Percentiles rank a stretch among this genome's conserved stretches.
Evolutionary conservation across 2,329 filamentous ascomycete species (phyloP).

Genomic region (Nemania bipapillata): DNA sequence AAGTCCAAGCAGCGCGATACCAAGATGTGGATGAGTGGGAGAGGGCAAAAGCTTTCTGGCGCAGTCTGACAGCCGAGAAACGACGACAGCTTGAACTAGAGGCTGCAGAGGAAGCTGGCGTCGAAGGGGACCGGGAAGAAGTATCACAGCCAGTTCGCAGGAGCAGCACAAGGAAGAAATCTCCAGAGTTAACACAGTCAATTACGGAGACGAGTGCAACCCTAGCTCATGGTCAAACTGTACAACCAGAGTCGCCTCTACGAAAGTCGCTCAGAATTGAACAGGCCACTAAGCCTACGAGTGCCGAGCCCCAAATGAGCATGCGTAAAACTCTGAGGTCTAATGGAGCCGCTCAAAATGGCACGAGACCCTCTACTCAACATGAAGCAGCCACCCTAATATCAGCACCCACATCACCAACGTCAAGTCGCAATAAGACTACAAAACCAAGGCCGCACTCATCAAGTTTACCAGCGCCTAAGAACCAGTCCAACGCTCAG

Average conservation of each 20-base stretch:
- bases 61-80: conserved; percentile 70
- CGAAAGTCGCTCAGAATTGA: conserved; percentile 61
- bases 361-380: conserved; percentile 14
- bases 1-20: conserved; percentile 14
- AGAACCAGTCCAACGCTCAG: conserved; percentile 28
- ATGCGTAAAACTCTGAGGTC: conserved; percentile 51
- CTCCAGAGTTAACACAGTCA: conserved; percentile 52
- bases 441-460: conserved; percentile 22
- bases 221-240: conserved; percentile 38
- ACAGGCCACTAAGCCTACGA: conserved; percentile 37
- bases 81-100: conserved; percentile 70
- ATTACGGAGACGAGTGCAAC: not conserved
- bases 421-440: conserved; percentile 25
- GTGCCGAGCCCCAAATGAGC: conserved; percentile 30
- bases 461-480: conserved; percentile 19
- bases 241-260: conserved; percentile 51
- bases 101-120: conserved; percentile 63
- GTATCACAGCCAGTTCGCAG: conserved; percentile 44
- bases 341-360: conserved; percentile 23
- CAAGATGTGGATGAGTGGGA: conserved; percentile 68
- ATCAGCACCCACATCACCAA: conserved; percentile 25
- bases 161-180: conserved; percentile 54
- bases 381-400: conserved; percentile 30
- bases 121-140: conserved; percentile 59
- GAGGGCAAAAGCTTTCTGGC: conserved; percentile 76